Conservation (phyloP, 2,329 filamentous ascomycete species). For the Periconia digitata region DNA sequence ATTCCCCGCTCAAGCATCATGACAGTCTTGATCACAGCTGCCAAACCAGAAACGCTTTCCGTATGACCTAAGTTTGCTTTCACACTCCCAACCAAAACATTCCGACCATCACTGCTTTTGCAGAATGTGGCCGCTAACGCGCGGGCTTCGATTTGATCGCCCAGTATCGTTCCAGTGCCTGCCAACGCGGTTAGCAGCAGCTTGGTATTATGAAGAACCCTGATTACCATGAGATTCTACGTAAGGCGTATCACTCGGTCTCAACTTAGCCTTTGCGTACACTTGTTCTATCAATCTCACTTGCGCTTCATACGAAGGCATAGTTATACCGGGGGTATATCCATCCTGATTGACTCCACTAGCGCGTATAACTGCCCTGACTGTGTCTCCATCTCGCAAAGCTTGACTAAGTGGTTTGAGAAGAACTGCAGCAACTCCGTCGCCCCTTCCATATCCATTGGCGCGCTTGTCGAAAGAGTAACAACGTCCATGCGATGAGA, state of each 20-base stretch:
- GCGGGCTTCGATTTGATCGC: constrained; percentile 30
- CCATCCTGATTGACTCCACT: constrained; percentile 18
- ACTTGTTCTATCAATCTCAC: constrained; percentile 27
- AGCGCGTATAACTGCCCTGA: constrained; percentile 24
- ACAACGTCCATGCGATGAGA: constrained; percentile 35
- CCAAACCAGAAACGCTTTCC: constrained; percentile 39
- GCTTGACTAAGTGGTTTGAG: constrained; percentile 23
- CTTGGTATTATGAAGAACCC: background rate
- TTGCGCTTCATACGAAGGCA: constrained; percentile 48
- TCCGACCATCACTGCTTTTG: too few species aligned
- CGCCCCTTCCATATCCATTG: constrained; percentile 65
- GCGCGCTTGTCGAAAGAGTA: constrained; percentile 54
- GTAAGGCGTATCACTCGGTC: constrained; percentile 27
- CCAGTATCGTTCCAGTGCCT: constrained; percentile 54
- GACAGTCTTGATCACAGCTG: constrained; percentile 38
- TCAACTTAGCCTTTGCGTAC: constrained; percentile 37
- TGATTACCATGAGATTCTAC: constrained; percentile 48
- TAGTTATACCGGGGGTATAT: constrained; percentile 5
- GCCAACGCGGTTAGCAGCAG: constrained; percentile 51
- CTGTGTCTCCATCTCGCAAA: constrained; percentile 19
- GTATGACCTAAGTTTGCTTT: constrained; percentile 45
- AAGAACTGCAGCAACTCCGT: constrained; percentile 51
- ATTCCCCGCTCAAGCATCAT: constrained; percentile 39
- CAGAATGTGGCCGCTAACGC: constrained; percentile 10
- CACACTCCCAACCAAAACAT: background rate